Evolutionary conservation across 225 moss, liverwort and hornwort species (phyloP).

Genomic region (Polytrichum formosum): DNA sequence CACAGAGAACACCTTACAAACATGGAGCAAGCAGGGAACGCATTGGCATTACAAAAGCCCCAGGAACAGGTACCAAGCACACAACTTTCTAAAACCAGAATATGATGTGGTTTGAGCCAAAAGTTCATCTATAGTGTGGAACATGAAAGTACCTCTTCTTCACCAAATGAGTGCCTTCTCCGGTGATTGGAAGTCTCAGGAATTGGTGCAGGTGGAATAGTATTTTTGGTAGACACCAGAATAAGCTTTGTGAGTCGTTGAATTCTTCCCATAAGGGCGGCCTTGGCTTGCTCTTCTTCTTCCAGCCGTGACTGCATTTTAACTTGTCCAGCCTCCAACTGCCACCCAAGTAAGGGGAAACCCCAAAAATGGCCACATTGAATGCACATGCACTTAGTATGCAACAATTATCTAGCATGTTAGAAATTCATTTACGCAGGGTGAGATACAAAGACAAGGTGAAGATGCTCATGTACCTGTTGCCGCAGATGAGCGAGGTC

Average conservation of each 20-base stretch:
- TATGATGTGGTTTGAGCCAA: too few relatives aligned
- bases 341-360: slow-evolving; percentile 9
- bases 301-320: slow-evolving; percentile 98
- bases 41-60: too few relatives aligned
- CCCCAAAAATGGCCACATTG: neutral
- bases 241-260: slow-evolving; percentile 95
- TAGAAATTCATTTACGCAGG: too few relatives aligned
- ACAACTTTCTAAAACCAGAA: too few relatives aligned
- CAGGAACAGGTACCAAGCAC: too few relatives aligned
- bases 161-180: slow-evolving; percentile 93
- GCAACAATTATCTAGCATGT: too few relatives aligned
- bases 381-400: too few relatives aligned
- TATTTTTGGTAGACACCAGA: slow-evolving; percentile 88
- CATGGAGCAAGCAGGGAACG: too few relatives aligned
- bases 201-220: slow-evolving; percentile 72
- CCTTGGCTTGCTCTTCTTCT: slow-evolving; percentile 99
- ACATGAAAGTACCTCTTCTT: slow-evolving; percentile 72
- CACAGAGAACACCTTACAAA: too few relatives aligned
- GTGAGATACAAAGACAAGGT: too few relatives aligned
- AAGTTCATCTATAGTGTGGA: too few relatives aligned
- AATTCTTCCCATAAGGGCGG: slow-evolving; percentile 97
- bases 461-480: slow-evolving; percentile 50
- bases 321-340: slow-evolving; percentile 96
- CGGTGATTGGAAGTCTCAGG: slow-evolving; percentile 78
- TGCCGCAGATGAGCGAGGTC: slow-evolving; percentile 85